phyloP scores from a whole-genome alignment of 169 alveolate species.

The Cryptosporidium viatorum region DNA sequence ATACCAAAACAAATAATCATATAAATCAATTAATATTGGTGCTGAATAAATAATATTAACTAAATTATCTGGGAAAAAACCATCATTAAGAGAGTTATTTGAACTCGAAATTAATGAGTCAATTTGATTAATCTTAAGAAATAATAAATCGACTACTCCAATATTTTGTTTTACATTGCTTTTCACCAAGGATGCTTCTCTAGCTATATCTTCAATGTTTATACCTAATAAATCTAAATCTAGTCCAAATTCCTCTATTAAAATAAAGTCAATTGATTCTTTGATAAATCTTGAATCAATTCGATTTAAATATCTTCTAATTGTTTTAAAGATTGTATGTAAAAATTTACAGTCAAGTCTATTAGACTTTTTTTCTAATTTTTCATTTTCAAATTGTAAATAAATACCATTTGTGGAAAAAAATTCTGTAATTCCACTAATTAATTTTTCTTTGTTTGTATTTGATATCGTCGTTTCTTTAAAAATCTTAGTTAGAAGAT shows the following conservation, averaged over 20 bases:
- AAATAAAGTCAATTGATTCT: conserved; percentile 4
- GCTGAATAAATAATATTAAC: conserved; percentile 22
- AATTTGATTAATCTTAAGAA: background rate
- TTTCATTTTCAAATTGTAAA: background rate
- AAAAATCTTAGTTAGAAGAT: background rate
- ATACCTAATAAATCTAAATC: conserved; percentile 18
- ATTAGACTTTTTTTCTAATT: background rate
- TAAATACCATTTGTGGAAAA: background rate
- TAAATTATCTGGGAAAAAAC: background rate
- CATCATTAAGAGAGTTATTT: background rate
- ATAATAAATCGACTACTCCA: background rate
- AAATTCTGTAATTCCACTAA: conserved; percentile 3
- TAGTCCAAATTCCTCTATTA: conserved; percentile 50
- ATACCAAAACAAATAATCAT: conserved; percentile 61
- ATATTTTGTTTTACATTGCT: background rate
- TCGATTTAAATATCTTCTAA: conserved; percentile 11
- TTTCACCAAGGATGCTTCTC: background rate
- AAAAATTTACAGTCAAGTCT: background rate
- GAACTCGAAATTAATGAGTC: background rate
- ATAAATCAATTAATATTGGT: conserved; percentile 40
- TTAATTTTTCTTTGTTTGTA: conserved; percentile 17
- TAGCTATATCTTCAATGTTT: background rate
- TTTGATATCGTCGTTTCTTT: background rate
- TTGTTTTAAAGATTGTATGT: background rate
- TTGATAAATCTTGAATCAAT: background rate